Evolutionary conservation across 352 stramenopile species (phyloP).

Genomic region (Pythium insidiosum): DNA sequence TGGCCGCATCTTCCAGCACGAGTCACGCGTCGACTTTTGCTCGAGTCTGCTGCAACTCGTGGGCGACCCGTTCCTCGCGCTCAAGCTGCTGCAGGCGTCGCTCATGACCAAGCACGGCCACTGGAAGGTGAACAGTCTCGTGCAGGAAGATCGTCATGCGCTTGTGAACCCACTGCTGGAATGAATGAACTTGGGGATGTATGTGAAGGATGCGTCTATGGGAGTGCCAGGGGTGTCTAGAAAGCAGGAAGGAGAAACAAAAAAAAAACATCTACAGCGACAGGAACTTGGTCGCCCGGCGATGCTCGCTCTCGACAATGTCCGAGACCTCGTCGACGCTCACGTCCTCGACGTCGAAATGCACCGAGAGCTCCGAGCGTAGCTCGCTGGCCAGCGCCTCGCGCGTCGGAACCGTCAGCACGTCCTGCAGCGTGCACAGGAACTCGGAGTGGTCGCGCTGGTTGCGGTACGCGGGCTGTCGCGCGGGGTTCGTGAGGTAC

Average conservation of each 20-base stretch:
- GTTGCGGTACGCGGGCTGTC: slow-evolving; percentile 91
- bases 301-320: slow-evolving; percentile 50
- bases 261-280: too few relatives aligned
- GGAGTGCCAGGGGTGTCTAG: too few relatives aligned
- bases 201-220: not conserved
- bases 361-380: slow-evolving; percentile 28
- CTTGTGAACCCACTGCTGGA: slow-evolving; percentile 24
- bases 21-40: slow-evolving; percentile 40
- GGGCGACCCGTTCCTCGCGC: slow-evolving; percentile 14
- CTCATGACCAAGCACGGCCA: slow-evolving; percentile 48
- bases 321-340: slow-evolving; percentile 29
- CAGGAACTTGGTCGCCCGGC: slow-evolving; percentile 57
- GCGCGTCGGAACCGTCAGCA: slow-evolving; percentile 32
- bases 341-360: slow-evolving; percentile 60
- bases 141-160: slow-evolving; percentile 31
- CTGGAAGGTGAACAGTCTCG: slow-evolving; percentile 26
- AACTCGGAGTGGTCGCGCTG: slow-evolving; percentile 92
- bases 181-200: too few relatives aligned
- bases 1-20: slow-evolving; percentile 46
- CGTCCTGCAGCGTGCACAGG: slow-evolving; percentile 85
- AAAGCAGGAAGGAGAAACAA: too few relatives aligned
- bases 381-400: slow-evolving; percentile 38
- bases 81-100: slow-evolving; percentile 15
- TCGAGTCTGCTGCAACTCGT: slow-evolving; percentile 40
- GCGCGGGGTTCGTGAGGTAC: slow-evolving; percentile 91